phyloP scores from a whole-genome alignment of 257 asterid genomes.

The Penstemon newberryi region DNA sequence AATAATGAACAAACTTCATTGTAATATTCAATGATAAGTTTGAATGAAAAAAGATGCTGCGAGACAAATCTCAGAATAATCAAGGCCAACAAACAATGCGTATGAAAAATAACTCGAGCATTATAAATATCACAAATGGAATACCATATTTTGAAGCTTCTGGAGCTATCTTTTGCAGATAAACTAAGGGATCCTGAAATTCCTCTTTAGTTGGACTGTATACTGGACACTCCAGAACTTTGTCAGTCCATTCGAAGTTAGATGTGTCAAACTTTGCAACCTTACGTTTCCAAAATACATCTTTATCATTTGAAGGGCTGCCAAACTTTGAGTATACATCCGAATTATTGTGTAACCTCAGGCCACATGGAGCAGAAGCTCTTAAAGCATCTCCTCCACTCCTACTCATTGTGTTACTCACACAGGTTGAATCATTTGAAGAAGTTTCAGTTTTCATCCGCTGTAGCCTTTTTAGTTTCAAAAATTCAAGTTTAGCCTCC shows the following conservation, averaged over 20 bases:
- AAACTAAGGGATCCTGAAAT: slow-evolving; percentile 88
- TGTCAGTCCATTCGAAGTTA: slow-evolving; percentile 78
- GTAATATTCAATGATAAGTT: neutral
- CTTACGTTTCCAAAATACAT: slow-evolving; percentile 58
- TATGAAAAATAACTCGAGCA: neutral
- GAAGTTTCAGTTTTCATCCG: slow-evolving; percentile 52
- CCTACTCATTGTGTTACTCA: slow-evolving; percentile 53
- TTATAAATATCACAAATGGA: slow-evolving; percentile 10
- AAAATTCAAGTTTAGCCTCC: slow-evolving; percentile 79
- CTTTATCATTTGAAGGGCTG: slow-evolving; percentile 47
- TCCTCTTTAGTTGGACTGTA: slow-evolving; percentile 81
- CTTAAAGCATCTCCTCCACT: slow-evolving; percentile 79
- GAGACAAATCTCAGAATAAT: slow-evolving; percentile 6
- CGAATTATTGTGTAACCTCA: slow-evolving; percentile 50
- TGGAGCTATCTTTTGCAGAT: slow-evolving; percentile 91
- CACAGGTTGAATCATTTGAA: slow-evolving; percentile 44
- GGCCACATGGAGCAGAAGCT: slow-evolving; percentile 80
- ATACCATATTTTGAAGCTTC: slow-evolving; percentile 94
- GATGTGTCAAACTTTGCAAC: slow-evolving; percentile 70
- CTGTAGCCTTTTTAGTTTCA: slow-evolving; percentile 85
- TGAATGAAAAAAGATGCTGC: neutral
- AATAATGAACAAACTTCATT: slow-evolving; percentile 11
- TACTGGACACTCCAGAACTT: slow-evolving; percentile 86
- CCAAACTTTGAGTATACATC: slow-evolving; percentile 45
- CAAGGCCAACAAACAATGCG: slow-evolving; percentile 14